Conservation (phyloP, 352 stramenopile genomes). For the Globisporangium mamillatum region DNA sequence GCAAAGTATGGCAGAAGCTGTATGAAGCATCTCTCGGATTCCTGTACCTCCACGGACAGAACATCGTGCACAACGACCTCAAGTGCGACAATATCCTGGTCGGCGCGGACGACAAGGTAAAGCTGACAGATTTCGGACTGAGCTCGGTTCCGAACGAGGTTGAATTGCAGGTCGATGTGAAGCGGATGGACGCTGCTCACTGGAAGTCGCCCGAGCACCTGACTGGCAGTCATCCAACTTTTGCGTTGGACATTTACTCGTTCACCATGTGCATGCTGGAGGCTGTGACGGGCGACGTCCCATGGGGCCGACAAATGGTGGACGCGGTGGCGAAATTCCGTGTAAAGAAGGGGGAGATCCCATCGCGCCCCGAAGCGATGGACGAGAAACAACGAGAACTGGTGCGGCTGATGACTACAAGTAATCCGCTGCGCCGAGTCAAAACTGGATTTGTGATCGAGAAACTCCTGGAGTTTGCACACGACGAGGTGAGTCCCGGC, state of each 20-base stretch:
- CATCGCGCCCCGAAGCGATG: background rate
- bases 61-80: conserved; percentile 21
- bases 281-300: conserved; percentile 1
- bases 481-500: background rate
- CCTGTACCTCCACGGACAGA: background rate
- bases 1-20: background rate
- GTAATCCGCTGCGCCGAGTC: background rate
- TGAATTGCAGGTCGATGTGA: background rate
- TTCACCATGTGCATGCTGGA: conserved; percentile 4
- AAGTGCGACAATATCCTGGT: conserved; percentile 30
- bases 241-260: conserved; percentile 1
- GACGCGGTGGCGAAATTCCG: background rate
- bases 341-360: background rate
- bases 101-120: conserved; percentile 20
- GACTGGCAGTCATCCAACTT: background rate
- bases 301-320: background rate
- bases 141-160: conserved; percentile 7
- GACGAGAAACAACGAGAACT: background rate
- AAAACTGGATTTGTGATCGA: background rate
- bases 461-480: background rate
- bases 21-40: conserved; percentile 6
- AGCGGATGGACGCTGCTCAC: background rate
- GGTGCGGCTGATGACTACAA: background rate
- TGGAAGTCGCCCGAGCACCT: conserved; percentile 1
- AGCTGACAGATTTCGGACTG: conserved; percentile 29